phyloP scores from a whole-genome alignment of 192 early-diverging fungal species.

The Chytriomyces confervae region DNA sequence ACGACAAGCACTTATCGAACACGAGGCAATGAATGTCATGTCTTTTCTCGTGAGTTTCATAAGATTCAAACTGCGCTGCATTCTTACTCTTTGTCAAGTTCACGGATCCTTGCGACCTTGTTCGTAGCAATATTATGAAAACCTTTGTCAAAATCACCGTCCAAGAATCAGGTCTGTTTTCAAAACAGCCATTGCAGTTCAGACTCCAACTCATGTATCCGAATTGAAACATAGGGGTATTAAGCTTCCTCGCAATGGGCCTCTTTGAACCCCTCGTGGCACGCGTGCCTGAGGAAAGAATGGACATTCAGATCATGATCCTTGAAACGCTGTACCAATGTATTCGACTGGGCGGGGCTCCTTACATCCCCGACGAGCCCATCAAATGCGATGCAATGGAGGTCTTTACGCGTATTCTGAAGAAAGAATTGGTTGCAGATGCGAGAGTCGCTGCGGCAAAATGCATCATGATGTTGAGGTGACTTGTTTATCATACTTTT shows the following conservation, averaged over 20 bases:
- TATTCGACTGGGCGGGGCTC: conserved; percentile 46
- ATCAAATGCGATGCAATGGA: conserved; percentile 53
- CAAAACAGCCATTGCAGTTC: not conserved
- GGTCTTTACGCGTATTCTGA: conserved; percentile 51
- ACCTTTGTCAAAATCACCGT: conserved; percentile 48
- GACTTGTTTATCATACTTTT: not conserved
- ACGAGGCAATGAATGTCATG: conserved; percentile 27
- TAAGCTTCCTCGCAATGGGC: conserved; percentile 29
- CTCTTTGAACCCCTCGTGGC: conserved; percentile 42
- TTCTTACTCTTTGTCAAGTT: conserved; percentile 37
- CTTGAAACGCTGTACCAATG: conserved; percentile 55
- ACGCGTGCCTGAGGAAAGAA: conserved; percentile 47
- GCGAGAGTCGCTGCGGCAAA: conserved; percentile 48
- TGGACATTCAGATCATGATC: conserved; percentile 58
- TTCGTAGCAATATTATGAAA: conserved; percentile 47
- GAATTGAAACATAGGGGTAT: conserved; percentile 27
- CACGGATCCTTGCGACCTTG: conserved; percentile 49
- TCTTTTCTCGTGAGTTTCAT: conserved; percentile 35
- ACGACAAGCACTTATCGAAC: conserved; percentile 42
- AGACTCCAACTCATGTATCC: not conserved
- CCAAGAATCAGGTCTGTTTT: conserved; percentile 39
- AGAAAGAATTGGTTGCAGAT: conserved; percentile 42
- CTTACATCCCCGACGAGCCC: conserved; percentile 48
- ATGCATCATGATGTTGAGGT: conserved; percentile 63
- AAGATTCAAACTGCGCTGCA: not conserved